Evolutionary conservation across 1,284 basidiomycete species (phyloP), one percentile per base, ranked within the genome.

Genomic region (Fomitiporia mediterranea): DNA sequence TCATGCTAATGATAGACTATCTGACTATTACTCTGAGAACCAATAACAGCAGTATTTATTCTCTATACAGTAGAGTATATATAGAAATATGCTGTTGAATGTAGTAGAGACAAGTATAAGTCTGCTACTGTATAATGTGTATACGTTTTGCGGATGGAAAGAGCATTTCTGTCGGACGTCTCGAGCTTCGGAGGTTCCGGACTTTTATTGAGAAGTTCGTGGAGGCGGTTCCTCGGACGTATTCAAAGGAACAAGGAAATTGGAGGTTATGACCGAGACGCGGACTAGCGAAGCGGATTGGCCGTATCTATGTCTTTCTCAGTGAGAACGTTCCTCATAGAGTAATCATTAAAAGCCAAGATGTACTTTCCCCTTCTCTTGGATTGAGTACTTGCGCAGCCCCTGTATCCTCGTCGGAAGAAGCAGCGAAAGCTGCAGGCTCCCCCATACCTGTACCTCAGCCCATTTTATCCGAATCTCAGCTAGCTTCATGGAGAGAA

Each of bases 111-210:
- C n/a, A n/a, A n/a, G n/a, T n/a, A n/a, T n/a, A n/a, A n/a, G n/a
- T n/a, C n/a, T n/a, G n/a, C n/a, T n/a, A n/a, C n/a, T n/a, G n/a
- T 93, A 94, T 65, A 78, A 77, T 57, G 73, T 90, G 4, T 93
- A 93, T 64, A 75, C 77, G 0, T 91, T 87, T 65, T n/a, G 74
- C 80, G 53, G 88, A 89, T 63, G 84, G 84, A 1, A 73, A 75
- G 32, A 91, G 80, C 77, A 87, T 93, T 78, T 83, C 84, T 9
- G 81, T 93, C 27, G 90, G 80, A 15, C 89, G 87, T 61, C 66
- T 89, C 11, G 89, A 91, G 66, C 81, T 82, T 3, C 80, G 81
- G 44, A 91, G 91, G 69, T 91, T 83, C 67, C 67, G 70, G 13
- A 70, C 68, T 0, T 89, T 89, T 61, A 72, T 88, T 34, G 70